A percentile compares a stretch with the other conserved stretches of the same genome.
Evolutionary conservation across 1,284 basidiomycete species (phyloP).

Genomic region (Coniferiporia sulphurascens): DNA sequence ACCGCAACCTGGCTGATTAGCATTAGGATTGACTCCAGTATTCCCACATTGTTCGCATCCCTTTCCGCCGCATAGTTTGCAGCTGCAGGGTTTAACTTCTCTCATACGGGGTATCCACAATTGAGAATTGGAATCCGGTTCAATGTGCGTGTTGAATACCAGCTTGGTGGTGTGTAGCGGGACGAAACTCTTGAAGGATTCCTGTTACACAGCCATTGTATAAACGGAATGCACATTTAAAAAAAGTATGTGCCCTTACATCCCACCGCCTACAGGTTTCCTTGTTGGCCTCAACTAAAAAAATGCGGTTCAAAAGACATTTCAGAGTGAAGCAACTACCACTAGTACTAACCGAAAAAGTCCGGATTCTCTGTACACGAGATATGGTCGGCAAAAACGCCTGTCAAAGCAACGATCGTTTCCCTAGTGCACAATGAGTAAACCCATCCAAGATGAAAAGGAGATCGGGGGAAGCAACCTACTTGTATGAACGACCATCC

Average conservation of each 20-base stretch:
- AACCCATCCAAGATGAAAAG: neutral
- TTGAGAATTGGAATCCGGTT: too few relatives aligned
- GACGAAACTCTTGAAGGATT: neutral
- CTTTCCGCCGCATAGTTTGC: too few relatives aligned
- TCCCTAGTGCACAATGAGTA: neutral
- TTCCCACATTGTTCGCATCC: too few relatives aligned
- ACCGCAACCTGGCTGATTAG: too few relatives aligned
- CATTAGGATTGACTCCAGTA: too few relatives aligned
- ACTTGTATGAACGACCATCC: neutral
- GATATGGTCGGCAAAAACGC: neutral
- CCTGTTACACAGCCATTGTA: neutral
- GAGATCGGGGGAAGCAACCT: neutral
- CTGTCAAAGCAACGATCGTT: neutral
- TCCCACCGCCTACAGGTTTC: neutral
- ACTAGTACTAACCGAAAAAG: neutral
- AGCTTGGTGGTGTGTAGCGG: neutral
- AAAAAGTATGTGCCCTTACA: neutral
- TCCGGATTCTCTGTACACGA: neutral
- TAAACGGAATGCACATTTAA: neutral
- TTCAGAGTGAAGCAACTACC: neutral
- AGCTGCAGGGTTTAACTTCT: too few relatives aligned
- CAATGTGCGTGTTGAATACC: neutral
- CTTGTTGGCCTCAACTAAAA: neutral
- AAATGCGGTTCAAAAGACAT: too few relatives aligned
- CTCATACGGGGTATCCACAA: too few relatives aligned